These are phyloP conservation scores for Litsea cubeba DNA, from an alignment of 164 flowering plant genomes.

Conservation along the genomic window DNA sequence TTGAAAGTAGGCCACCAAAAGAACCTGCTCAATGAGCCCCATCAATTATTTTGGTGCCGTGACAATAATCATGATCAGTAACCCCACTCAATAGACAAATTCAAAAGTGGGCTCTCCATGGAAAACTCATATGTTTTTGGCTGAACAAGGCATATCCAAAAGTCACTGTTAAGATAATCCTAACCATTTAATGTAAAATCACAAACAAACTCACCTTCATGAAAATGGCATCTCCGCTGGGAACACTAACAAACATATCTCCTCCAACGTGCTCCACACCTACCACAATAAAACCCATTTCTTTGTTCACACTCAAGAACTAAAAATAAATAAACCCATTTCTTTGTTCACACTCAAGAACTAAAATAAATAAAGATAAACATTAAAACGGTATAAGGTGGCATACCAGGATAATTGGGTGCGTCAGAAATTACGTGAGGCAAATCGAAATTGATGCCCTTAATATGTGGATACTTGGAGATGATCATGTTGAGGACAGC, in stretches of 20 bases:
- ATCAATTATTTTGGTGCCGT: no score
- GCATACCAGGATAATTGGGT: conserved; percentile 19
- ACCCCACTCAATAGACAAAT: no score
- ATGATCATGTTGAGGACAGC: conserved; percentile 22
- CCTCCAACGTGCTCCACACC: conserved; percentile 32
- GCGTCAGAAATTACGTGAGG: conserved; percentile 20
- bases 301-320: not conserved
- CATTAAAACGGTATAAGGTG: not conserved
- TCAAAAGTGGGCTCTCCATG: no score
- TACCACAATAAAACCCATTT: not conserved
- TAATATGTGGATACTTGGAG: conserved; percentile 29
- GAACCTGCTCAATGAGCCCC: no score
- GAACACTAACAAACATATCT: conserved; percentile 29
- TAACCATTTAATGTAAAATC: no score
- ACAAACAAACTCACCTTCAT: conserved; percentile 24
- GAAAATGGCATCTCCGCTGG: conserved; percentile 36
- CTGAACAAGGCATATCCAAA: no score
- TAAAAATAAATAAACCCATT: not conserved
- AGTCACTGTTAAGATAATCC: no score
- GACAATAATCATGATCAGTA: no score
- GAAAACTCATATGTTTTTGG: no score
- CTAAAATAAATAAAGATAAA: not conserved
- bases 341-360: not conserved
- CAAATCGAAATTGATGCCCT: conserved; percentile 33
- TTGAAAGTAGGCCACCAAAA: no score